Conservation (phyloP, 2,329 filamentous ascomycete genomes). For the Ophiostoma piceae region DNA sequence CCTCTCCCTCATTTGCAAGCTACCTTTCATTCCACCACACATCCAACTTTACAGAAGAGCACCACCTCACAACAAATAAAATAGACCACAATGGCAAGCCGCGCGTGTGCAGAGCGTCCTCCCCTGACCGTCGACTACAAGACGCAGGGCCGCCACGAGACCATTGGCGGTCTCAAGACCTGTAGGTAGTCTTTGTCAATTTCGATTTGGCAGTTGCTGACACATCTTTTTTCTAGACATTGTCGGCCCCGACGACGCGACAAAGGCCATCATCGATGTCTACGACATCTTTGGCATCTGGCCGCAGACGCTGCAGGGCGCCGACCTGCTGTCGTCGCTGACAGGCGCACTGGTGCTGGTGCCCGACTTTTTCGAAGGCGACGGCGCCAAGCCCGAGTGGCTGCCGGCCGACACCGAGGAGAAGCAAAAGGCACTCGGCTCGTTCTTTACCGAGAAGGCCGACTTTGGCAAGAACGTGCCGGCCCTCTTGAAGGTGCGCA, state of each 20-base stretch:
- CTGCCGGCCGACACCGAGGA: slow-evolving; percentile 42
- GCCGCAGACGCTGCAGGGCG: slow-evolving; percentile 45
- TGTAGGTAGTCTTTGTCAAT: slow-evolving; percentile 33
- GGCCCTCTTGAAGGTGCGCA: slow-evolving; percentile 34
- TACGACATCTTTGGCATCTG: slow-evolving; percentile 46
- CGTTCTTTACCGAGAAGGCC: slow-evolving; percentile 30
- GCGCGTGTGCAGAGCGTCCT: slow-evolving; percentile 35
- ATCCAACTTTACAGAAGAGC: background rate
- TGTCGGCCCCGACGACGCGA: slow-evolving; percentile 34
- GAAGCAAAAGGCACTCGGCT: slow-evolving; percentile 33
- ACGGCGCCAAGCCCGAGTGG: slow-evolving; percentile 32
- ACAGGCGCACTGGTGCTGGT: slow-evolving; percentile 39
- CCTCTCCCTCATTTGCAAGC: too few species aligned
- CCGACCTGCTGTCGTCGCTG: slow-evolving; percentile 41
- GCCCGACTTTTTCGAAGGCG: slow-evolving; percentile 40
- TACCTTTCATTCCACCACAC: background rate
- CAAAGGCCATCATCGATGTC: slow-evolving; percentile 40
- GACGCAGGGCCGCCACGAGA: slow-evolving; percentile 39
- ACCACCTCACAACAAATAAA: background rate
- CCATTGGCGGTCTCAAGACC: slow-evolving; percentile 39
- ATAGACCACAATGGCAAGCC: slow-evolving; percentile 26
- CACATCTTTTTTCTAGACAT: slow-evolving; percentile 32
- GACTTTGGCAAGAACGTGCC: slow-evolving; percentile 31
- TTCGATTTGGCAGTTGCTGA: background rate
- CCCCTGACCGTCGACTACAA: slow-evolving; percentile 39